Conservation (phyloP, 2,329 filamentous ascomycete species). For the Paradendryphiella salina region DNA sequence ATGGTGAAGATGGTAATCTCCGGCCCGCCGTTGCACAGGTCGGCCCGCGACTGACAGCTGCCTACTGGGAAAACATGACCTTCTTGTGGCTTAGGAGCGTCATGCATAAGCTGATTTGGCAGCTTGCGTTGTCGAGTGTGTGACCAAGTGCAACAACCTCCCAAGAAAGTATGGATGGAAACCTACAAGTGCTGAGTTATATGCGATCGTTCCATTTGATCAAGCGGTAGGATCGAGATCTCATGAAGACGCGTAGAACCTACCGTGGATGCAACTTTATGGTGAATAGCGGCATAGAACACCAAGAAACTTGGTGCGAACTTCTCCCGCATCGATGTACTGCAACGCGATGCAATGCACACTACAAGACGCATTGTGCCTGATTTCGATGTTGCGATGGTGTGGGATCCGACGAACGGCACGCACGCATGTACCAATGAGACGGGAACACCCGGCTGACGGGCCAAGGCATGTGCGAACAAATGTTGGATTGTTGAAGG, state of each 20-base stretch:
- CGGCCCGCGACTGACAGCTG: background rate
- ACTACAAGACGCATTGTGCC: constrained; percentile 1
- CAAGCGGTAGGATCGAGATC: background rate
- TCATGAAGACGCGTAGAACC: background rate
- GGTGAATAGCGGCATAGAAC: background rate
- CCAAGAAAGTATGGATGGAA: background rate
- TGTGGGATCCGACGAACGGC: background rate
- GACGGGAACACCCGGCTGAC: constrained; percentile 7
- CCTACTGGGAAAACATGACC: background rate
- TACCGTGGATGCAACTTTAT: background rate
- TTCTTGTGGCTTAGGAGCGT: constrained; percentile 2
- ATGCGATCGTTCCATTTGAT: background rate
- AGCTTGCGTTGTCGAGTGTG: background rate
- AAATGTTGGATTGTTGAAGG: constrained; percentile 9
- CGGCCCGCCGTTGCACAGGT: background rate
- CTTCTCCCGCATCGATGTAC: background rate
- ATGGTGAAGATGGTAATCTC: background rate
- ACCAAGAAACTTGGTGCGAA: background rate
- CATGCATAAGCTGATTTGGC: background rate
- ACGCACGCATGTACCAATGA: constrained; percentile 4
- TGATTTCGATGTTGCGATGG: constrained; percentile 1
- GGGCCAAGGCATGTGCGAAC: constrained; percentile 10
- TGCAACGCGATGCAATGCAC: constrained; percentile 2
- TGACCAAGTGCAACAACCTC: background rate
- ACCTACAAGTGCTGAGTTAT: background rate